phyloP scores from a whole-genome alignment of 495 filamentous ascomycete species.

The Aspergillus ostianus region DNA sequence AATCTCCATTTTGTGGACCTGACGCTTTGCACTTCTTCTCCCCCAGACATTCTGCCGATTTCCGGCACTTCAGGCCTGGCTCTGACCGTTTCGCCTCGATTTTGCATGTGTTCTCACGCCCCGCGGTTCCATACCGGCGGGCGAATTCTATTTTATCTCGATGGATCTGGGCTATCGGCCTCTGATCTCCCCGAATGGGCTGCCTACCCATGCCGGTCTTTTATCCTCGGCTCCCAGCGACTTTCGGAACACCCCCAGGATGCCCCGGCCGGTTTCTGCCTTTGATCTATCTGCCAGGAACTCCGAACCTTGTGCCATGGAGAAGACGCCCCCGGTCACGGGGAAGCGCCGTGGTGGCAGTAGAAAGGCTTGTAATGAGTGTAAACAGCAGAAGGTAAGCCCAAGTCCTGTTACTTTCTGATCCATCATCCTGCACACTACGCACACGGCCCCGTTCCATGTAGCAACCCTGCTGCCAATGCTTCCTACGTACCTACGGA shows the following conservation, averaged over 20 bases:
- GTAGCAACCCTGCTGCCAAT: not conserved
- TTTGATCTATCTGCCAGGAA: slow-evolving; percentile 34
- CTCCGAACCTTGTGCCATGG: slow-evolving; percentile 40
- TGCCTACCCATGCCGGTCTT: slow-evolving; percentile 26
- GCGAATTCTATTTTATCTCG: slow-evolving; percentile 30
- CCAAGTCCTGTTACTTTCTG: slow-evolving; percentile 9
- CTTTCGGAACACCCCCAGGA: slow-evolving; percentile 43
- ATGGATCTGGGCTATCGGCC: slow-evolving; percentile 46
- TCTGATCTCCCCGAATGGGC: slow-evolving; percentile 39
- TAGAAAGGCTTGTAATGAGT: slow-evolving; percentile 50
- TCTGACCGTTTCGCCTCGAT: slow-evolving; percentile 22
- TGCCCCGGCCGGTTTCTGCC: slow-evolving; percentile 35
- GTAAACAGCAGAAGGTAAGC: slow-evolving; percentile 51
- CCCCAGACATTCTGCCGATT: slow-evolving; percentile 41
- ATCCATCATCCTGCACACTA: slow-evolving; percentile 3
- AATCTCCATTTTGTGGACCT: too few species aligned
- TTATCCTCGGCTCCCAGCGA: slow-evolving; percentile 35
- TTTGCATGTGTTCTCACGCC: slow-evolving; percentile 23
- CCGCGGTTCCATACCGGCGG: slow-evolving; percentile 37
- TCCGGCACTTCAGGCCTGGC: slow-evolving; percentile 34
- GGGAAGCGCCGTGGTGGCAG: slow-evolving; percentile 49
- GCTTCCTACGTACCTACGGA: not conserved
- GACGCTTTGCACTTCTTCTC: not conserved
- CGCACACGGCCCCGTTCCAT: slow-evolving; percentile 9
- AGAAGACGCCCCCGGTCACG: slow-evolving; percentile 44